Evolutionary conservation across 2,329 filamentous ascomycete genomes (phyloP).

Genomic region (Torrubiella hemipterigena): DNA sequence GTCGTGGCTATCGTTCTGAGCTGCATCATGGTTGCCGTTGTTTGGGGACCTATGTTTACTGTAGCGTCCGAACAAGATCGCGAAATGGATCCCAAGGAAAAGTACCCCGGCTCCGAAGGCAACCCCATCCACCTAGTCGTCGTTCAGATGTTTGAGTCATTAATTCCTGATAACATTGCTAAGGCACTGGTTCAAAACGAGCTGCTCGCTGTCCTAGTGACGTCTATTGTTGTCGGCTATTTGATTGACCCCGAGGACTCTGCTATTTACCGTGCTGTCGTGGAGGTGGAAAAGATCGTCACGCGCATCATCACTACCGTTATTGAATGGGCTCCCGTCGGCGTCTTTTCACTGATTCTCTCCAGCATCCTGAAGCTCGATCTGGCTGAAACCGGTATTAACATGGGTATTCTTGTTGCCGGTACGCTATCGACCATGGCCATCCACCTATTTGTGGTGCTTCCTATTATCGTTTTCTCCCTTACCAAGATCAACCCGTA

Average conservation of each 20-base stretch:
- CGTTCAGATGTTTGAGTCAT: constrained; percentile 33
- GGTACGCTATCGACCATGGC: constrained; percentile 31
- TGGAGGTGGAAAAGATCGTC: constrained; percentile 36
- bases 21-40: constrained; percentile 30
- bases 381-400: constrained; percentile 32
- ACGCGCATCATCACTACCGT: constrained; percentile 32
- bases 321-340: constrained; percentile 35
- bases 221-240: constrained; percentile 32
- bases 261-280: constrained; percentile 27
- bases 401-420: constrained; percentile 37
- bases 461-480: constrained; percentile 28
- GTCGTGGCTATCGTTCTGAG: constrained; percentile 34
- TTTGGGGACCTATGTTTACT: constrained; percentile 34
- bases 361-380: constrained; percentile 37
- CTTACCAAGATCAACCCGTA: constrained; percentile 34
- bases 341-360: constrained; percentile 41
- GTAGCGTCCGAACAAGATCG: constrained; percentile 17
- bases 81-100: constrained; percentile 12
- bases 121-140: constrained; percentile 29
- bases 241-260: constrained; percentile 24
- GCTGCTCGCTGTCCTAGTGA: constrained; percentile 33
- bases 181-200: constrained; percentile 31
- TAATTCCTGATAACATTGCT: constrained; percentile 37
- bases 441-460: constrained; percentile 31
- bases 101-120: constrained; percentile 18